A percentile compares a stretch with the other conserved stretches of the same genome.
Conservation (phyloP, 192 early-diverging fungal genomes). For the Coemansia reversa region DNA sequence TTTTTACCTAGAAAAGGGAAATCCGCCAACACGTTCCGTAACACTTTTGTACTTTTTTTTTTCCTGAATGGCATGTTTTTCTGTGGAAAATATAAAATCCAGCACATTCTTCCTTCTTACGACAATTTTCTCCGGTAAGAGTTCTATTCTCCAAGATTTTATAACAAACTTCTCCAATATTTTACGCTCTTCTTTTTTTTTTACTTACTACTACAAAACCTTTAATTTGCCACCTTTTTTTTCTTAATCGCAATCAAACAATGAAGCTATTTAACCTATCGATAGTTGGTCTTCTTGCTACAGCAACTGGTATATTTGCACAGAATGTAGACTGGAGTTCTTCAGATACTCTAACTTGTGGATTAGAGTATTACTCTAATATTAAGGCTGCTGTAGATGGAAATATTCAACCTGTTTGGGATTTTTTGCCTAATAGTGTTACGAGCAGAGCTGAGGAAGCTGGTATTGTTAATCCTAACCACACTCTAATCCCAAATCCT, state of each 20-base stretch:
- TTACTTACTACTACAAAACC: too few species aligned
- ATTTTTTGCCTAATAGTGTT: slow-evolving; percentile 26
- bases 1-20: too few species aligned
- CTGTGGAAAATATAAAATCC: too few species aligned
- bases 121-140: too few species aligned
- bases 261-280: slow-evolving; percentile 33
- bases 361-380: slow-evolving; percentile 15
- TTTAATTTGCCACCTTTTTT: too few species aligned
- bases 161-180: too few species aligned
- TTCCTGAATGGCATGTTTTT: too few species aligned
- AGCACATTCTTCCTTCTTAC: too few species aligned
- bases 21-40: too few species aligned
- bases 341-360: slow-evolving; percentile 22
- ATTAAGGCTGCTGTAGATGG: slow-evolving; percentile 32
- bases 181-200: too few species aligned
- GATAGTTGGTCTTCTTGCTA: slow-evolving; percentile 2
- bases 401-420: slow-evolving; percentile 15
- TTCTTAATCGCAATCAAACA: neutral
- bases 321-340: slow-evolving; percentile 30
- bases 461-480: slow-evolving; percentile 16
- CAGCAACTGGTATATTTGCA: slow-evolving; percentile 14
- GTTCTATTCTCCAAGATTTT: too few species aligned
- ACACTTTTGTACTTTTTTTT: too few species aligned
- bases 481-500: slow-evolving; percentile 20
- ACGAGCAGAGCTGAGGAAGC: slow-evolving; percentile 2